Conservation (phyloP, 129 eudicot genomes). For the Logfia minima region DNA sequence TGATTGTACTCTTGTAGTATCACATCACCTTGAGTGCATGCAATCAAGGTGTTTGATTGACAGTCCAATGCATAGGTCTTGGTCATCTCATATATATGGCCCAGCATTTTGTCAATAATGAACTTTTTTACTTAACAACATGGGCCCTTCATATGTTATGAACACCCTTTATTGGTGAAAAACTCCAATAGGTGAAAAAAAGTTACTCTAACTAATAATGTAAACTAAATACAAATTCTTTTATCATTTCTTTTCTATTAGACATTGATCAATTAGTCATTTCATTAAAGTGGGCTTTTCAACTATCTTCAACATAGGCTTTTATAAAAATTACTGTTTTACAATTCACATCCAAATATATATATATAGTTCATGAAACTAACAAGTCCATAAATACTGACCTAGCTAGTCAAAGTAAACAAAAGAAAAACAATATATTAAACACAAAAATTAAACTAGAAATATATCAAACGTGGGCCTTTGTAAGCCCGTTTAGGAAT, state of each 20-base stretch:
- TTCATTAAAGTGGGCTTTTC: not conserved
- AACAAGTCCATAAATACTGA: conserved; percentile 27
- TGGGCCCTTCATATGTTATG: not conserved
- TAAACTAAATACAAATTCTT: no score
- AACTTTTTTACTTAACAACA: not conserved
- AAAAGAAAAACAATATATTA: not conserved
- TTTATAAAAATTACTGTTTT: conserved; percentile 5
- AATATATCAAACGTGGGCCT: conserved; percentile 22
- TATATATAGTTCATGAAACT: conserved; percentile 21
- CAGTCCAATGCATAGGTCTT: not conserved
- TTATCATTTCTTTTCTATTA: not conserved
- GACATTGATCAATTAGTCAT: not conserved
- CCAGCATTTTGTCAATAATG: not conserved
- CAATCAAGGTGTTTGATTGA: not conserved
- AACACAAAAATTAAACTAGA: conserved; percentile 3
- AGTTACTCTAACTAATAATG: no score
- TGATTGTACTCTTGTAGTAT: not conserved
- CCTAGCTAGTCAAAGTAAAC: conserved; percentile 26
- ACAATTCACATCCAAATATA: conserved; percentile 28
- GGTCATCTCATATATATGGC: not conserved
- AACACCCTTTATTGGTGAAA: not conserved
- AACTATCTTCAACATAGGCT: not conserved
- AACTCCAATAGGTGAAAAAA: no score
- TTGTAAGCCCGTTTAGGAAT: conserved; percentile 6
- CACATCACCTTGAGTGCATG: not conserved